phyloP scores from a whole-genome alignment of 2,329 filamentous ascomycete species.

The Aureobasidium uvarum region DNA sequence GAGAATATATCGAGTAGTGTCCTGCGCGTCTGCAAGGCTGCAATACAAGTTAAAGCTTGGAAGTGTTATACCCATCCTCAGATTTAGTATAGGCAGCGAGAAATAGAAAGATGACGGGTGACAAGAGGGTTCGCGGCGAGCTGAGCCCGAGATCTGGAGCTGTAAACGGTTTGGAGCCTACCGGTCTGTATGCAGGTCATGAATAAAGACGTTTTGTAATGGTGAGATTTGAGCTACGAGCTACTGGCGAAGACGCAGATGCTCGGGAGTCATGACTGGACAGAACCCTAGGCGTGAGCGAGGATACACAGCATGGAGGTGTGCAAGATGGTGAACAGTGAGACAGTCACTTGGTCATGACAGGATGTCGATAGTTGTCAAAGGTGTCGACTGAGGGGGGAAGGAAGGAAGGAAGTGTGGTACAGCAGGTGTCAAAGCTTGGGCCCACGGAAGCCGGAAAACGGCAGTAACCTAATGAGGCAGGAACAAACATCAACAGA shows the following conservation, averaged over 20 bases:
- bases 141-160: conserved; percentile 4
- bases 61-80: too few relatives aligned
- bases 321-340: neutral
- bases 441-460: neutral
- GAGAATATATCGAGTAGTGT: neutral
- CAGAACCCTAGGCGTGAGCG: too few relatives aligned
- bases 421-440: conserved; percentile 13
- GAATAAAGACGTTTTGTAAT: conserved; percentile 16
- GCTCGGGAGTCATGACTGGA: neutral
- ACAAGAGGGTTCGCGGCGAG: conserved; percentile 20
- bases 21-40: neutral
- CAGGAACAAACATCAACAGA: conserved; percentile 19
- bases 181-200: neutral
- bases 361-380: neutral
- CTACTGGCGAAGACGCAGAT: neutral
- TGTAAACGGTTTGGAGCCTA: neutral
- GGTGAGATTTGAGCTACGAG: neutral
- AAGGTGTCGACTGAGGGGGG: neutral
- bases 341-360: neutral
- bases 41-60: too few relatives aligned
- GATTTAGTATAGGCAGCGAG: too few relatives aligned
- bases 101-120: neutral
- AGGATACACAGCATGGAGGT: neutral
- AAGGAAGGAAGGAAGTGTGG: neutral
- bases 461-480: conserved; percentile 15